Conservation (phyloP, 345 rosid species). For the Cardiospermum halicacabum region DNA sequence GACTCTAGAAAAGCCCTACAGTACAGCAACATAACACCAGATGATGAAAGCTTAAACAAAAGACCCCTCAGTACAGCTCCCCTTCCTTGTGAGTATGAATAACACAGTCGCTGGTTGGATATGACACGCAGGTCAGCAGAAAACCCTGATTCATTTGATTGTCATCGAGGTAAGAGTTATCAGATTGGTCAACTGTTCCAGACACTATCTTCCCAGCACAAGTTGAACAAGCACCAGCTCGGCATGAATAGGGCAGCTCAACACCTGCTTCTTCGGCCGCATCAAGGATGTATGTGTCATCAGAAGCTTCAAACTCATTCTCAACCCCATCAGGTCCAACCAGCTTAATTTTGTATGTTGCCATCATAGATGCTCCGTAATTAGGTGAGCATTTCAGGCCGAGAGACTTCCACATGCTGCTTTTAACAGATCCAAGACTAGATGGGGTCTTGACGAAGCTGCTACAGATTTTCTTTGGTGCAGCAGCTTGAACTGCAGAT, state of each 20-base stretch:
- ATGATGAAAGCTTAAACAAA: not conserved
- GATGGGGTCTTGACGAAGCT: conserved; percentile 22
- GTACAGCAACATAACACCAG: not conserved
- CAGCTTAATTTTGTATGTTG: conserved; percentile 67
- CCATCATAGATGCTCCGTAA: conserved; percentile 48
- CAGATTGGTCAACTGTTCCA: conserved; percentile 73
- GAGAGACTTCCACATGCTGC: conserved; percentile 44
- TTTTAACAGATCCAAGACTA: conserved; percentile 43
- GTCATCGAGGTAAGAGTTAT: conserved; percentile 81
- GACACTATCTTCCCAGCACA: conserved; percentile 66
- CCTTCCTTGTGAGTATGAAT: conserved; percentile 81
- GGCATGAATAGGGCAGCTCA: conserved; percentile 84
- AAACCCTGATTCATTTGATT: conserved; percentile 49
- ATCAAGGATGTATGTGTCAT: conserved; percentile 64
- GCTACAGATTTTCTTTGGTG: conserved; percentile 29
- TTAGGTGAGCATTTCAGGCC: conserved; percentile 53
- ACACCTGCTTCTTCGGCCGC: conserved; percentile 76
- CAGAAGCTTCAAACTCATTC: conserved; percentile 56
- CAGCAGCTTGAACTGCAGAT: conserved; percentile 39
- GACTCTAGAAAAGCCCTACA: not conserved
- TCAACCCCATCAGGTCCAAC: conserved; percentile 61
- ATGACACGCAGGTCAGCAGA: conserved; percentile 70
- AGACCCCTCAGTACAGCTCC: conserved; percentile 45
- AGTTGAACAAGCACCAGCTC: conserved; percentile 90
- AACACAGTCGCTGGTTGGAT: conserved; percentile 69